Conservation (phyloP, 495 filamentous ascomycete species). For the Tuber melanosporum region DNA sequence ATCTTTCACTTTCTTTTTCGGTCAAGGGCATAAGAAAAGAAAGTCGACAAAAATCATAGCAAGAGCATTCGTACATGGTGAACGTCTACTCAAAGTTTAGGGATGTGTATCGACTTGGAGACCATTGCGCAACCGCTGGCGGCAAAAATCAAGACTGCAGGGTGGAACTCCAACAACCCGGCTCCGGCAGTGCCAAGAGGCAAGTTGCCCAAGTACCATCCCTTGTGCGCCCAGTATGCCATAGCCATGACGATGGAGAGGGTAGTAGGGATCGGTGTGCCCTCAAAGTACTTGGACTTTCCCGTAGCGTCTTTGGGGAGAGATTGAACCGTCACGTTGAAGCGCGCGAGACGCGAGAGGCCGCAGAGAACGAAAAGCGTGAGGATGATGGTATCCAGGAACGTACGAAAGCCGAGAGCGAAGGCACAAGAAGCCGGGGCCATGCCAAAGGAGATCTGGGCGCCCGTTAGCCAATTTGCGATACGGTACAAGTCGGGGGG, state of each 20-base stretch:
- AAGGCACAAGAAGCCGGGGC: slow-evolving; percentile 82
- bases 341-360: slow-evolving; percentile 85
- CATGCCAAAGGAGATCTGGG: slow-evolving; percentile 89
- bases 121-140: slow-evolving; percentile 85
- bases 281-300: slow-evolving; percentile 92
- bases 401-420: slow-evolving; percentile 78
- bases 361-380: slow-evolving; percentile 92
- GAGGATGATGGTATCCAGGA: slow-evolving; percentile 76
- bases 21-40: background rate
- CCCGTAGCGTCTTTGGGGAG: slow-evolving; percentile 86
- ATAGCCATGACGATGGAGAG: slow-evolving; percentile 72
- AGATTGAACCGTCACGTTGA: slow-evolving; percentile 86
- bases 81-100: slow-evolving; percentile 63
- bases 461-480: slow-evolving; percentile 8
- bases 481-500: background rate
- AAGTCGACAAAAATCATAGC: background rate
- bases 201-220: slow-evolving; percentile 69
- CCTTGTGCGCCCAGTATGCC: slow-evolving; percentile 78
- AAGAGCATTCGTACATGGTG: slow-evolving; percentile 14
- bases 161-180: slow-evolving; percentile 75
- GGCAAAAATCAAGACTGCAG: slow-evolving; percentile 73
- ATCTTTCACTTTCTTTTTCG: slow-evolving; percentile 11
- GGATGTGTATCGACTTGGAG: slow-evolving; percentile 87
- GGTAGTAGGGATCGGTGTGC: slow-evolving; percentile 89
- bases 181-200: slow-evolving; percentile 64